Evolutionary conservation across 2,329 filamentous ascomycete species (phyloP).

Genomic region (Sarocladiaceae sp.): DNA sequence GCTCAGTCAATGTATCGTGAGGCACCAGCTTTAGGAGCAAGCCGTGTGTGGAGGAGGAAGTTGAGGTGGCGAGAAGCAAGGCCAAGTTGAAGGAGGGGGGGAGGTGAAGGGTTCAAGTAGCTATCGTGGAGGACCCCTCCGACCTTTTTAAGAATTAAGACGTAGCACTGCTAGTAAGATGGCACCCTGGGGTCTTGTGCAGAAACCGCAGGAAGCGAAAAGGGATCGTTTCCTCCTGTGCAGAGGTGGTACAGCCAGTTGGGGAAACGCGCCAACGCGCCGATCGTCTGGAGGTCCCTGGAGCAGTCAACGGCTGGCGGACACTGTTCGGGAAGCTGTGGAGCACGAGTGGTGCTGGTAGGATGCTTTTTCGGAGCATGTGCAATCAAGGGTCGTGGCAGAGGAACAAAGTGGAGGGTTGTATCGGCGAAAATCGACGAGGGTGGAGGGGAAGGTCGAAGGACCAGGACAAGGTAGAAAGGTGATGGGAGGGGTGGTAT

Average conservation of each 20-base stretch:
- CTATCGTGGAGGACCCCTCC: no score
- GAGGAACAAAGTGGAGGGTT: constrained; percentile 7
- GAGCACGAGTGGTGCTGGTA: no score
- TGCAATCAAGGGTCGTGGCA: constrained; percentile 5
- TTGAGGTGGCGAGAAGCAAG: neutral
- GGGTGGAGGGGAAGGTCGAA: neutral
- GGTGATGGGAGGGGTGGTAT: neutral
- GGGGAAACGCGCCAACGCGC: constrained; percentile 6
- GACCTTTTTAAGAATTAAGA: no score
- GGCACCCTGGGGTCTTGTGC: neutral
- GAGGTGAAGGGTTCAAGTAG: neutral
- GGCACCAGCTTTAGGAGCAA: neutral
- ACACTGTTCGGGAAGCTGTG: neutral
- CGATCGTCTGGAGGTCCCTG: neutral
- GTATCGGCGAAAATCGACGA: constrained; percentile 2
- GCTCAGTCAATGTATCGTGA: neutral
- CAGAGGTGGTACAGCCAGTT: neutral
- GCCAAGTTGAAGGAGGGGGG: no score
- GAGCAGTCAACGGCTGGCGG: constrained; percentile 1
- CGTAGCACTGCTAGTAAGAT: no score
- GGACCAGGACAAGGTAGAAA: no score
- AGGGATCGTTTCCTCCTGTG: constrained; percentile 1
- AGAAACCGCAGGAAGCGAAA: neutral
- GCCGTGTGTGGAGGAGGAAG: neutral
- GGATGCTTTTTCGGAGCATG: no score